phyloP scores from a whole-genome alignment of 257 asterid species.

The Rauvolfia tetraphylla region DNA sequence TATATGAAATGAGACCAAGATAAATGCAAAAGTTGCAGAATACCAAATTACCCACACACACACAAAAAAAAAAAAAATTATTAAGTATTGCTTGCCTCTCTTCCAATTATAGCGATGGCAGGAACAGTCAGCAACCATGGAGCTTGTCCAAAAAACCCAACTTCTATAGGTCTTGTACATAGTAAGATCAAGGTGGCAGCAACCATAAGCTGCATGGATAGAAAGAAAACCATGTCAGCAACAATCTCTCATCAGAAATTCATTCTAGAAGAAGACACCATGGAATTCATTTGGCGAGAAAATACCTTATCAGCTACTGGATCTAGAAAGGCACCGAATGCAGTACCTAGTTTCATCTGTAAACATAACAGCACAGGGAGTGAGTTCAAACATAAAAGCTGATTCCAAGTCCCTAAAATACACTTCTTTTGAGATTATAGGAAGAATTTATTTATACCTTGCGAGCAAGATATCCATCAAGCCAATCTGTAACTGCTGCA shows the following conservation, averaged over 20 bases:
- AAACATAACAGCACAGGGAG: constrained; percentile 18
- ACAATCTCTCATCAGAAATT: neutral
- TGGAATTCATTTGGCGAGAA: neutral
- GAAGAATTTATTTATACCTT: constrained; percentile 49
- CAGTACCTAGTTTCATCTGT: constrained; percentile 92
- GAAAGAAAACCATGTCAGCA: constrained; percentile 8
- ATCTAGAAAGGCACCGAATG: constrained; percentile 97
- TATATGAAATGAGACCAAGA: neutral
- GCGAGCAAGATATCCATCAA: constrained; percentile 94
- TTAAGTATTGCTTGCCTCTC: constrained; percentile 67
- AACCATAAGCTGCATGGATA: constrained; percentile 81
- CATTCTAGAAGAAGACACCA: neutral
- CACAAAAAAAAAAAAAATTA: too few species aligned
- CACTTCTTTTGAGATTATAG: constrained; percentile 6
- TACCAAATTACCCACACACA: neutral
- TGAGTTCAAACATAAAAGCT: neutral
- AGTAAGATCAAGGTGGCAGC: constrained; percentile 91
- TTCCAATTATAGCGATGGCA: constrained; percentile 84
- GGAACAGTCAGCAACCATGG: constrained; percentile 93
- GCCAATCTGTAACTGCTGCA: constrained; percentile 98
- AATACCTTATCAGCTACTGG: constrained; percentile 99
- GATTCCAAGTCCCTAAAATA: constrained; percentile 1
- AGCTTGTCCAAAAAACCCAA: constrained; percentile 58
- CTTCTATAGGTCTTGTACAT: constrained; percentile 79
- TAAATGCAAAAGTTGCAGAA: neutral